These are phyloP conservation scores for Fusarium algeriense DNA, from an alignment of 2,329 filamentous ascomycete species.

Conservation along the genomic window DNA sequence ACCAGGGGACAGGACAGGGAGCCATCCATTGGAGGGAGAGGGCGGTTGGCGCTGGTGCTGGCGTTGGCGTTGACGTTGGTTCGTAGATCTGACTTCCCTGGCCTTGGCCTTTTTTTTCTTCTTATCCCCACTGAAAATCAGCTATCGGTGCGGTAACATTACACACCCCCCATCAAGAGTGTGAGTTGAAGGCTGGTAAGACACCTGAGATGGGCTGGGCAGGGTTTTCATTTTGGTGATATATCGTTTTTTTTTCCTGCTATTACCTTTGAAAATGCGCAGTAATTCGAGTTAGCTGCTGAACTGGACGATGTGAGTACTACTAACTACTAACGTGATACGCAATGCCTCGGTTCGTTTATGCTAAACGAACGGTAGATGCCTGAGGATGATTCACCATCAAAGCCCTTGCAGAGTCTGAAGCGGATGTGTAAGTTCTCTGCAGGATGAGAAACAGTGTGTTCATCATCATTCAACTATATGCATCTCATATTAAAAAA, in stretches of 20 bases:
- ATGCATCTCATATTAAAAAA: background rate
- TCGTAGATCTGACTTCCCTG: constrained; percentile 13
- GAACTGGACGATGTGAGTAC: background rate
- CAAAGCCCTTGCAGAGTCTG: background rate
- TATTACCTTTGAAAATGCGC: background rate
- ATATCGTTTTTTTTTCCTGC: constrained; percentile 21
- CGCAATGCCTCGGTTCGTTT: background rate
- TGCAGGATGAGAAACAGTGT: constrained; percentile 7
- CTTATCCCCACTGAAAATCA: constrained; percentile 5
- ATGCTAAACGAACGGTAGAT: background rate
- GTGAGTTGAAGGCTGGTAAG: constrained; percentile 28
- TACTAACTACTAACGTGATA: background rate
- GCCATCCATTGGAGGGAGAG: background rate
- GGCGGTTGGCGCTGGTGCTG: constrained; percentile 1
- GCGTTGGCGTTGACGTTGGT: constrained; percentile 6
- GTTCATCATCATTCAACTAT: constrained; percentile 2
- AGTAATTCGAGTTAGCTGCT: constrained; percentile 3
- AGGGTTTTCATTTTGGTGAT: constrained; percentile 15
- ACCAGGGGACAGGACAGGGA: constrained; percentile 16
- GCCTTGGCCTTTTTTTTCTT: background rate
- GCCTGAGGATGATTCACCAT: background rate
- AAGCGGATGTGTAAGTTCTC: background rate
- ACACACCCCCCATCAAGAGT: constrained; percentile 9
- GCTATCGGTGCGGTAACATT: background rate
- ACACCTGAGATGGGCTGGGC: constrained; percentile 31